phyloP scores from a whole-genome alignment of 2,329 filamentous ascomycete species.

The Exophiala viscosa region DNA sequence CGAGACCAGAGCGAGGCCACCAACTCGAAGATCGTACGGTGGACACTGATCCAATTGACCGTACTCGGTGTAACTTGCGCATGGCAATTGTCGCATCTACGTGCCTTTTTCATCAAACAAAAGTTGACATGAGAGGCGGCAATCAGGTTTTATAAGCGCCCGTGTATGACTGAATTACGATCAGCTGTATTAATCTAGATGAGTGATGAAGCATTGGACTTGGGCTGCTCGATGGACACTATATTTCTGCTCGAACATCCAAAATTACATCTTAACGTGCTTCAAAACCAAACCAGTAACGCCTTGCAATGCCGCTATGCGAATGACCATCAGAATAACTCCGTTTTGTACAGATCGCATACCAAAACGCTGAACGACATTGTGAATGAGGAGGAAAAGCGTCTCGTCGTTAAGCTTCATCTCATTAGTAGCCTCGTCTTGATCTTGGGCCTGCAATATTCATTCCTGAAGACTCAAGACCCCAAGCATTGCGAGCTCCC shows the following conservation, averaged over 20 bases:
- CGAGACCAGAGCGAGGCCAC: slow-evolving; percentile 94
- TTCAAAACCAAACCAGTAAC: not conserved
- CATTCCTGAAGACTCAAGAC: slow-evolving; percentile 5
- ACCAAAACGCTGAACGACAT: not conserved
- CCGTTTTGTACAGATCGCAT: not conserved
- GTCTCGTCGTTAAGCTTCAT: not conserved
- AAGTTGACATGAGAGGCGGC: slow-evolving; percentile 75
- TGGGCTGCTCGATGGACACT: not conserved
- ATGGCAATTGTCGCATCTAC: slow-evolving; percentile 93
- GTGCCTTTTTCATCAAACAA: slow-evolving; percentile 99
- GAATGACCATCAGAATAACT: not conserved
- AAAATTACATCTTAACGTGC: too few relatives aligned
- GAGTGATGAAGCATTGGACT: not conserved
- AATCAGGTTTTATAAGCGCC: not conserved
- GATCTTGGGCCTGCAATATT: slow-evolving; percentile 13
- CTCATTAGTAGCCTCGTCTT: slow-evolving; percentile 3
- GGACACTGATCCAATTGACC: slow-evolving; percentile 85
- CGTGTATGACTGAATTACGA: not conserved
- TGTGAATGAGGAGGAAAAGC: not conserved
- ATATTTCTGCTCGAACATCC: not conserved
- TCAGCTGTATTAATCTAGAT: not conserved
- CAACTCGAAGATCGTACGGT: slow-evolving; percentile 85
- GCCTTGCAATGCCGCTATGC: not conserved
- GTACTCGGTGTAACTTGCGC: slow-evolving; percentile 84
- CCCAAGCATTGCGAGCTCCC: slow-evolving; percentile 1